A percentile compares a stretch with the other conserved stretches of the same genome.
Conservation (phyloP, 78 protist species). For the Monocercomonoides exilis region DNA sequence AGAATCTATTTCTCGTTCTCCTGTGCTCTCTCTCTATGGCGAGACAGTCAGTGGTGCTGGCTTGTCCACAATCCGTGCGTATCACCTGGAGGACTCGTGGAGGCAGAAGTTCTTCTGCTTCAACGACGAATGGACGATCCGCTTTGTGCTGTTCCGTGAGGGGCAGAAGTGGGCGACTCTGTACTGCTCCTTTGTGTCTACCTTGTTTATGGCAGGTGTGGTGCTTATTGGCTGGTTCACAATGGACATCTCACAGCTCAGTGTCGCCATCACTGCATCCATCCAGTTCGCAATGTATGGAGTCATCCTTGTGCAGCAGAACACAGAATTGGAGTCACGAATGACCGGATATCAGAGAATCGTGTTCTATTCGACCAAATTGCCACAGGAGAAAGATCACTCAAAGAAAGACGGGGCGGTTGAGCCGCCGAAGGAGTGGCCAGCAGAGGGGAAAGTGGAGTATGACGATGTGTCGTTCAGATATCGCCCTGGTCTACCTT, state of each 20-base stretch:
- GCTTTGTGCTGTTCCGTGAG: background rate
- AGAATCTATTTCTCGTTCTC: constrained; percentile 65
- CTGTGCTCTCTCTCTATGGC: constrained; percentile 62
- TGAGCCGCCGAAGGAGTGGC: too few species aligned
- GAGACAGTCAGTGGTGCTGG: constrained; percentile 71
- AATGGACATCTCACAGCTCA: too few species aligned
- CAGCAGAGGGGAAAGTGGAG: background rate
- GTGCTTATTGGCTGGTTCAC: too few species aligned
- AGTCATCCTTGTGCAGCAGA: background rate
- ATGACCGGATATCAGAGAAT: constrained; percentile 18
- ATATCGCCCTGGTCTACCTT: constrained; percentile 16
- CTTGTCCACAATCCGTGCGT: constrained; percentile 80
- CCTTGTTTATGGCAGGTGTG: background rate
- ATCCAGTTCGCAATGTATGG: background rate
- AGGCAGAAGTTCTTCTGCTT: background rate
- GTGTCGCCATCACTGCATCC: background rate
- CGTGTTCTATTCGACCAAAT: background rate
- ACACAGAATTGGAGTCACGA: constrained; percentile 2
- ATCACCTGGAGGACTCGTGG: background rate
- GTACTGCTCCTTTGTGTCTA: background rate
- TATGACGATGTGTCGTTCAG: constrained; percentile 6
- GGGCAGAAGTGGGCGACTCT: background rate
- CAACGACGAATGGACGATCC: background rate
- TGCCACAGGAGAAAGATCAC: constrained; percentile 7
- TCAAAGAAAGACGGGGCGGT: background rate